Percentiles rank a stretch among this genome's conserved stretches.
Evolutionary conservation across 805 yeast genomes (phyloP).

Genomic region (Candida gorgasii): DNA sequence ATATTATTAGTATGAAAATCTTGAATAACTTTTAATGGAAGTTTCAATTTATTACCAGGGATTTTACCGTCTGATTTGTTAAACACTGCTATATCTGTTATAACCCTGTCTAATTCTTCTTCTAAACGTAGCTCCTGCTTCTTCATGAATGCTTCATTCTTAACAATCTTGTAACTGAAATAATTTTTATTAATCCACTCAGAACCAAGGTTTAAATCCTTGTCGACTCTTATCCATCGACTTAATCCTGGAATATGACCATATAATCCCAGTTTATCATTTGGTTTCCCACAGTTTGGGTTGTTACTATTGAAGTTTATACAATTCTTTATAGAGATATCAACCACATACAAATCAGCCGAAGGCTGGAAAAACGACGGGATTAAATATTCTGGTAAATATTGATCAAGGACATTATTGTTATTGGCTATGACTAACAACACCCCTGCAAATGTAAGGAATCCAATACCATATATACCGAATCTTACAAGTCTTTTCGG

Average conservation of each 20-base stretch:
- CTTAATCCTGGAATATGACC: slow-evolving; percentile 27
- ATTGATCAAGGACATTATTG: slow-evolving; percentile 30
- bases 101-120: slow-evolving; percentile 25
- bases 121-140: slow-evolving; percentile 11
- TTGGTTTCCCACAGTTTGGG: slow-evolving; percentile 29
- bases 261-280: slow-evolving; percentile 19
- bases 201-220: slow-evolving; percentile 47
- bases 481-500: slow-evolving; percentile 35
- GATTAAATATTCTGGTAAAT: slow-evolving; percentile 27
- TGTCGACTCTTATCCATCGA: slow-evolving; percentile 45
- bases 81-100: slow-evolving; percentile 43
- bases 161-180: slow-evolving; percentile 34
- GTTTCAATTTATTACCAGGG: slow-evolving; percentile 35
- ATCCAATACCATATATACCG: slow-evolving; percentile 20
- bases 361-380: slow-evolving; percentile 46
- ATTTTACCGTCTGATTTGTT: slow-evolving; percentile 34
- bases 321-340: slow-evolving; percentile 40
- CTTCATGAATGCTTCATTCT: slow-evolving; percentile 20
- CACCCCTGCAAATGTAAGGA: slow-evolving; percentile 20
- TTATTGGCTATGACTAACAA: slow-evolving; percentile 41
- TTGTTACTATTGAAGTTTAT: slow-evolving; percentile 20
- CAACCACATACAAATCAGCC: slow-evolving; percentile 39
- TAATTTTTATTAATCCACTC: slow-evolving; percentile 46
- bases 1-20: slow-evolving; percentile 27
- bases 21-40: slow-evolving; percentile 30